Evolutionary conservation across 331 rosid genomes (phyloP).

Genomic region (Quercus tomentella): DNA sequence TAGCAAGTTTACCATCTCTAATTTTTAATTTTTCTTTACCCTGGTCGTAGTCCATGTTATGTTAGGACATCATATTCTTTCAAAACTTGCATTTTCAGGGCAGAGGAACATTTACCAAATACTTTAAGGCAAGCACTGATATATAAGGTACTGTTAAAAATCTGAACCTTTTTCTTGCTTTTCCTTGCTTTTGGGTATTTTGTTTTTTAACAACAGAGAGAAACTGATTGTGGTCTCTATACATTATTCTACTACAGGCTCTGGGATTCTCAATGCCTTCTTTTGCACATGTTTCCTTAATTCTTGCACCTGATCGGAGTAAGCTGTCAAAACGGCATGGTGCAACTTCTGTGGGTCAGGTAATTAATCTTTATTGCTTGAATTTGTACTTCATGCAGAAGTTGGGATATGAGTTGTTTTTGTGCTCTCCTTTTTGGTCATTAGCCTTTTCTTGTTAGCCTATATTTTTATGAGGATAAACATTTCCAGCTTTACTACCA

Average conservation of each 20-base stretch:
- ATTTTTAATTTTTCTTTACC: not conserved
- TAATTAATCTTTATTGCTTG: conserved; percentile 10
- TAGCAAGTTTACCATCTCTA: not conserved
- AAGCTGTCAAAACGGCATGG: conserved; percentile 97
- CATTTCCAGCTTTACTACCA: conserved; percentile 18
- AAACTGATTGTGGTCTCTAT: conserved; percentile 18
- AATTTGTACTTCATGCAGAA: not conserved
- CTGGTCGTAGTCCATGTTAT: not conserved
- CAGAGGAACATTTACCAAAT: conserved; percentile 96
- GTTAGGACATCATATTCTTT: not conserved
- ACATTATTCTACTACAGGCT: conserved; percentile 51
- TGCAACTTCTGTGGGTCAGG: conserved; percentile 99
- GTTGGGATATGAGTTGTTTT: conserved; percentile 2
- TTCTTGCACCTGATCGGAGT: conserved; percentile 94
- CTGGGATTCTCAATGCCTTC: conserved; percentile 80
- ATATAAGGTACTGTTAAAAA: conserved; percentile 54
- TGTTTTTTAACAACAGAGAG: not conserved
- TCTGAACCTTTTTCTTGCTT: conserved; percentile 2
- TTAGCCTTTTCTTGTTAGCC: not conserved
- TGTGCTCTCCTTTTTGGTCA: not conserved
- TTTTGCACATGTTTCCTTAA: conserved; percentile 95
- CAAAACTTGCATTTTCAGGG: conserved; percentile 50
- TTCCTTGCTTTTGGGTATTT: not conserved
- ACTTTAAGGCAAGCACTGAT: conserved; percentile 91
- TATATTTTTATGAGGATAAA: not conserved